Percentiles rank a stretch among this genome's conserved stretches.
phyloP scores from a whole-genome alignment of 306 rosid genomes.

The Canavalia gladiata region DNA sequence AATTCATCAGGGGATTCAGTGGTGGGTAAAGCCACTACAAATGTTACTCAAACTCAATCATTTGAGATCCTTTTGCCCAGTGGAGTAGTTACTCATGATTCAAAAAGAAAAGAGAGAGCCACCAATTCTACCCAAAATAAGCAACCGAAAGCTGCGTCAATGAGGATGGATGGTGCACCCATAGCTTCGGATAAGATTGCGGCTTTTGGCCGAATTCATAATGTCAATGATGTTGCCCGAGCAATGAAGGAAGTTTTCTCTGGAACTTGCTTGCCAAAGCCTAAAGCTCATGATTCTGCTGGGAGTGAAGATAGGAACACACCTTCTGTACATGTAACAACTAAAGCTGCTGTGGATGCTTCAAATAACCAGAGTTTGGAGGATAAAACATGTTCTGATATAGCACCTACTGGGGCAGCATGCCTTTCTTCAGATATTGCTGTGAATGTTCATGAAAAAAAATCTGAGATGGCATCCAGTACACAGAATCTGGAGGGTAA shows the following conservation, averaged over 20 bases:
- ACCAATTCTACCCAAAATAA: constrained; percentile 63
- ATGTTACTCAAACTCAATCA: constrained; percentile 63
- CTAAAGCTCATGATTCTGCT: constrained; percentile 64
- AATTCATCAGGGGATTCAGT: constrained; percentile 58
- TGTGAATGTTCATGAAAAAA: constrained; percentile 37
- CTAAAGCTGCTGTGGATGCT: constrained; percentile 49
- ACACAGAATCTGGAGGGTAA: constrained; percentile 45
- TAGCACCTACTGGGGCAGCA: constrained; percentile 8
- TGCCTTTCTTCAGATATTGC: constrained; percentile 15
- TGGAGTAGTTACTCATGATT: constrained; percentile 64
- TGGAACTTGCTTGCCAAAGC: constrained; percentile 76
- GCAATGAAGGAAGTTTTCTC: constrained; percentile 99
- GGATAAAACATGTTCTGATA: constrained; percentile 44
- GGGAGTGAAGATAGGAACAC: constrained; percentile 65
- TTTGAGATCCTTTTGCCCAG: constrained; percentile 60
- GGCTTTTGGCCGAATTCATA: constrained; percentile 74
- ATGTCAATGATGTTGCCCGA: constrained; percentile 95
- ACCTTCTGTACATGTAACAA: constrained; percentile 46
- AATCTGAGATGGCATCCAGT: constrained; percentile 41
- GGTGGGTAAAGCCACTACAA: constrained; percentile 56
- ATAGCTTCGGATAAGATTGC: constrained; percentile 74
- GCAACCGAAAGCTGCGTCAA: constrained; percentile 60
- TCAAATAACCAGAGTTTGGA: constrained; percentile 40
- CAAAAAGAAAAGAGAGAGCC: constrained; percentile 74
- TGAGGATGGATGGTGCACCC: constrained; percentile 61